Percentiles rank a stretch among this genome's conserved stretches.
Evolutionary conservation across 495 filamentous ascomycete genomes (phyloP).

Genomic region (Xylaria cubensis): DNA sequence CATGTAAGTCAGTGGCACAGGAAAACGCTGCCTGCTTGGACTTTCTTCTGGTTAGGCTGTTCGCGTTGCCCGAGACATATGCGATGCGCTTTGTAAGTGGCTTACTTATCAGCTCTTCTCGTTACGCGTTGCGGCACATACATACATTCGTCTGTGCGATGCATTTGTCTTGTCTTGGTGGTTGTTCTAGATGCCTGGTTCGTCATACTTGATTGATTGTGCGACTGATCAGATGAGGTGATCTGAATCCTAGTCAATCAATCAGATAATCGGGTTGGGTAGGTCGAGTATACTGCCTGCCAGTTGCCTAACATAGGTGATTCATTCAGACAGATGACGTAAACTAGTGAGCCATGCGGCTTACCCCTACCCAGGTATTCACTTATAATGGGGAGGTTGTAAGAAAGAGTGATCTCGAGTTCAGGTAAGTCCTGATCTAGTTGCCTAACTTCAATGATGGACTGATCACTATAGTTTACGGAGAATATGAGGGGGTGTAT

Average conservation of each 20-base stretch:
- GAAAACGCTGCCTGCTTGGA: not conserved
- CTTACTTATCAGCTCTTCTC: no score
- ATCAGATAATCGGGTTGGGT: not conserved
- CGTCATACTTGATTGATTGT: not conserved
- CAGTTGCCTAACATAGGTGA: not conserved
- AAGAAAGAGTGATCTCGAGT: not conserved
- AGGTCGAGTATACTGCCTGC: not conserved
- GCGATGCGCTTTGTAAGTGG: not conserved
- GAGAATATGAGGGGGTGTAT: no score
- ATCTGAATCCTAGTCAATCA: not conserved
- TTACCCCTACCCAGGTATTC: not conserved
- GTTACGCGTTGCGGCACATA: not conserved
- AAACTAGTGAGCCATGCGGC: not conserved
- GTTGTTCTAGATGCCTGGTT: not conserved
- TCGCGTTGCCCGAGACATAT: not conserved
- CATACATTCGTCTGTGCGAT: no score
- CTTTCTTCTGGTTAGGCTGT: not conserved
- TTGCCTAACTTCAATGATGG: not conserved
- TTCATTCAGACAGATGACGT: not conserved
- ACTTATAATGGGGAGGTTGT: not conserved
- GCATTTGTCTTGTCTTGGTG: no score
- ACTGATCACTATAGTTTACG: not conserved
- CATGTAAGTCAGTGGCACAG: not conserved
- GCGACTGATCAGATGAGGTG: not conserved
- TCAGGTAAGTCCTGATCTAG: not conserved